Evolutionary conservation across 345 rosid genomes (phyloP).

Genomic region (thale cress (Arabidopsis thaliana)): DNA sequence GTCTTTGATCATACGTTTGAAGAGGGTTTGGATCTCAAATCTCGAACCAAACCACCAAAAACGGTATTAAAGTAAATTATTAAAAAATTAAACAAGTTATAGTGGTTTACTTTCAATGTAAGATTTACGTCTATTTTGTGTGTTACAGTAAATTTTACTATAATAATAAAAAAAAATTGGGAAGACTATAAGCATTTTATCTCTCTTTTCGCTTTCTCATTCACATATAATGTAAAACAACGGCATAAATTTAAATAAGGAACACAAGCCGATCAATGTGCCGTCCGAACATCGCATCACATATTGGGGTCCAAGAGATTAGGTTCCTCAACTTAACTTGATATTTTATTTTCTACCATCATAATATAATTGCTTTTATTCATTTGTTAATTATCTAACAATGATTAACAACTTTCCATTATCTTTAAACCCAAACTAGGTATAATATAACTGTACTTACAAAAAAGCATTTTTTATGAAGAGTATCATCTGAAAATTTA

Average conservation of each 20-base stretch:
- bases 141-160: no score
- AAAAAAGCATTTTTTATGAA: neutral
- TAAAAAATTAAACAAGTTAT: no score
- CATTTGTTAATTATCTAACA: neutral
- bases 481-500: neutral
- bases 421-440: slow-evolving; percentile 6
- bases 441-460: neutral
- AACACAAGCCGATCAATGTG: neutral
- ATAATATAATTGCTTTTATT: neutral
- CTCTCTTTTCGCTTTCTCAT: no score
- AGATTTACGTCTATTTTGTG: no score
- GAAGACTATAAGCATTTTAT: no score
- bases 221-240: no score
- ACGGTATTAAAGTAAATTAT: no score
- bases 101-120: no score
- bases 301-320: neutral
- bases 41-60: neutral
- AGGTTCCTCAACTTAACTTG: neutral
- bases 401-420: slow-evolving; percentile 23
- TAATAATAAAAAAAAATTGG: no score
- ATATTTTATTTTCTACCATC: neutral
- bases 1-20: neutral
- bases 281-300: neutral
- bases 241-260: no score
- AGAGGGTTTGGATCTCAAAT: neutral